Evolutionary conservation across 192 early-diverging fungal species (phyloP).

Genomic region (Backusella luteola): DNA sequence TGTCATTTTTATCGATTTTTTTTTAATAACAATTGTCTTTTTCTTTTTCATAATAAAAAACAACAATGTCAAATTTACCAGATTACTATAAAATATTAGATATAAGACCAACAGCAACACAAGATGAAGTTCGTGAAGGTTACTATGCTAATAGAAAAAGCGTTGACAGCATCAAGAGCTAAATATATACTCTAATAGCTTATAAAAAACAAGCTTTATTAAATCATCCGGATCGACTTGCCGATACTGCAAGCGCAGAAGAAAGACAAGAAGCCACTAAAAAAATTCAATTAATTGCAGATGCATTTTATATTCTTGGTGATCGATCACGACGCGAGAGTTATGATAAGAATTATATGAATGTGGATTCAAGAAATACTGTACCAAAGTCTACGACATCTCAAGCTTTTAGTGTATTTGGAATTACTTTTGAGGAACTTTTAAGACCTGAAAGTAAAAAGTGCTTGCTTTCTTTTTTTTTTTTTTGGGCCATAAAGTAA

Average conservation of each 20-base stretch:
- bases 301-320: constrained; percentile 29
- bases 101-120: constrained; percentile 18
- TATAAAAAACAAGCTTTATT: constrained; percentile 33
- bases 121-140: constrained; percentile 35
- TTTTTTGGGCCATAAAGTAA: neutral
- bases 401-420: constrained; percentile 22
- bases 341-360: constrained; percentile 22
- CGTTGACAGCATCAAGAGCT: neutral
- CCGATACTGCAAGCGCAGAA: neutral
- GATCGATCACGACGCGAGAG: constrained; percentile 22
- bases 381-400: neutral
- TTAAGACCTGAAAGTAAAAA: constrained; percentile 24
- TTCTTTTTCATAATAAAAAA: neutral
- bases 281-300: constrained; percentile 26
- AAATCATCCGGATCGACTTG: constrained; percentile 30
- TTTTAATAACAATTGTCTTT: neutral
- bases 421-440: constrained; percentile 30
- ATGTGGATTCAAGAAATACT: neutral
- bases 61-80: constrained; percentile 25
- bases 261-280: constrained; percentile 23
- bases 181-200: neutral
- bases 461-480: neutral
- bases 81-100: constrained; percentile 34
- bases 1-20: neutral
- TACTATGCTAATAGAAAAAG: neutral